A percentile compares a stretch with the other conserved stretches of the same genome.
Conservation (phyloP, 2,329 filamentous ascomycete genomes). For the Diaporthe batatas region DNA sequence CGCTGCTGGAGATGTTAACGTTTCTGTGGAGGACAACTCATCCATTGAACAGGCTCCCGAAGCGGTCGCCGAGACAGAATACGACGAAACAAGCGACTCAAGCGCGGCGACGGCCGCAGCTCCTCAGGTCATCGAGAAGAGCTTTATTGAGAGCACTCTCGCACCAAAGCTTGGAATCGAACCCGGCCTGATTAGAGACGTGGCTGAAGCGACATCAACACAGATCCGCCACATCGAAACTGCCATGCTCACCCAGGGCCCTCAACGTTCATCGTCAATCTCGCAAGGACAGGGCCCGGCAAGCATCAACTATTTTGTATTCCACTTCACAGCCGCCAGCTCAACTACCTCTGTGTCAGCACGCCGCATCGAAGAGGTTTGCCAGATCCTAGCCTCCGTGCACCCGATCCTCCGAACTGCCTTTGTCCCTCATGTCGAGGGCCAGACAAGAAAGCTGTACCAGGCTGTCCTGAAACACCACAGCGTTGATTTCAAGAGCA, state of each 20-base stretch:
- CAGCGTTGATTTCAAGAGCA: conserved; percentile 58
- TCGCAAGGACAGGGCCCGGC: conserved; percentile 53
- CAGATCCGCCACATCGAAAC: conserved; percentile 64
- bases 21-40: conserved; percentile 19
- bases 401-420: conserved; percentile 68
- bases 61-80: not conserved
- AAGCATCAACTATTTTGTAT: conserved; percentile 62
- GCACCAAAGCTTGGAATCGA: conserved; percentile 59
- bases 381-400: conserved; percentile 57
- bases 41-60: conserved; percentile 19
- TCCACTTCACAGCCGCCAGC: conserved; percentile 58
- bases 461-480: conserved; percentile 62
- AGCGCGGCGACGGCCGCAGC: conserved; percentile 38
- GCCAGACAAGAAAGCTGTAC: conserved; percentile 57
- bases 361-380: conserved; percentile 57
- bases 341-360: conserved; percentile 40
- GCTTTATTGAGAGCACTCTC: conserved; percentile 57
- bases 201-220: conserved; percentile 61
- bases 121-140: conserved; percentile 48
- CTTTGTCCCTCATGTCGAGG: conserved; percentile 58
- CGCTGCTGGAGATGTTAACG: not conserved
- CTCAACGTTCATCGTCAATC: conserved; percentile 21
- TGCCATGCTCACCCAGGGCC: conserved; percentile 52
- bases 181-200: conserved; percentile 59
- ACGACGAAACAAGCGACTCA: conserved; percentile 18